phyloP scores from a whole-genome alignment of 192 early-diverging fungal species.

The Mortierella antarctica region DNA sequence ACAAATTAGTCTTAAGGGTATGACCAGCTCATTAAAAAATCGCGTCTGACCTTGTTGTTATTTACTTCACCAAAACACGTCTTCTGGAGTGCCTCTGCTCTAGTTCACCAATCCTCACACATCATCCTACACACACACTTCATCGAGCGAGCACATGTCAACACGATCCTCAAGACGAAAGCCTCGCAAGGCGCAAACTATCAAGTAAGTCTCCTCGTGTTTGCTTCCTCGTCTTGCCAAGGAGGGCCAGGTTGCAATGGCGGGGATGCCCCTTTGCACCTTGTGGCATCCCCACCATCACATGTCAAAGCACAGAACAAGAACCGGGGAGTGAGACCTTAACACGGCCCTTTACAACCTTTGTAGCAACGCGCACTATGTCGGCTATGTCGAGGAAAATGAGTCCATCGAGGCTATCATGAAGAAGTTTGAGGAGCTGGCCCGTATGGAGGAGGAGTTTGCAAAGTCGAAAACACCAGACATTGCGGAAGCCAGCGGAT shows the following conservation, averaged over 20 bases:
- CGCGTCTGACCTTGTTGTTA: background rate
- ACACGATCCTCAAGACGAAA: slow-evolving; percentile 33
- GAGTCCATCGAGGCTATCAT: slow-evolving; percentile 97
- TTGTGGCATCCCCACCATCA: background rate
- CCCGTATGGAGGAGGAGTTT: slow-evolving; percentile 87
- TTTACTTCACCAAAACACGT: slow-evolving; percentile 3
- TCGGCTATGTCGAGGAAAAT: slow-evolving; percentile 96
- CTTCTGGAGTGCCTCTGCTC: background rate
- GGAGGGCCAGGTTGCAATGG: background rate
- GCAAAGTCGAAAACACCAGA: slow-evolving; percentile 35
- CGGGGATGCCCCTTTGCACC: too few relatives aligned
- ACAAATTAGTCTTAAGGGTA: background rate
- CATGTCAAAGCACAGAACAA: background rate
- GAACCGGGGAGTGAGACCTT: background rate
- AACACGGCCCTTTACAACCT: background rate
- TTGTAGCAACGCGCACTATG: slow-evolving; percentile 81
- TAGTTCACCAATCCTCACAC: background rate
- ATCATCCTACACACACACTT: background rate
- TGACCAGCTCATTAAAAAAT: background rate
- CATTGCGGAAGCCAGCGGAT: background rate
- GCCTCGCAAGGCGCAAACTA: slow-evolving; percentile 41
- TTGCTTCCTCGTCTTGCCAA: background rate
- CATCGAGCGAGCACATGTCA: slow-evolving; percentile 11
- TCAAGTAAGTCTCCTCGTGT: slow-evolving; percentile 13
- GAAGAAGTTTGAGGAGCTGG: slow-evolving; percentile 98